Conservation (phyloP, 805 yeast species). For the Aciculoconidium aculeatum region DNA sequence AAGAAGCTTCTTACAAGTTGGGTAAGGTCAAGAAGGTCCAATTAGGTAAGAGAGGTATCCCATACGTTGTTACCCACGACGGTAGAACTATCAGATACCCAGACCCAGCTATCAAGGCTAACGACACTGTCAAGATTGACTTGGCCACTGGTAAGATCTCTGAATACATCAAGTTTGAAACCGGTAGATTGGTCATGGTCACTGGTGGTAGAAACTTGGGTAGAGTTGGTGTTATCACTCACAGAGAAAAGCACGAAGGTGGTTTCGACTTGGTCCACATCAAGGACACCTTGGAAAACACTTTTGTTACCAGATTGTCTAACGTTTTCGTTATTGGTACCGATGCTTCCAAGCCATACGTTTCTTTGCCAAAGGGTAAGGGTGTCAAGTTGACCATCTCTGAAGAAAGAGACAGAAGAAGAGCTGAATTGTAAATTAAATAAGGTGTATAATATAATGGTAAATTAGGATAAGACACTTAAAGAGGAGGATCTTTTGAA, state of each 20-base stretch:
- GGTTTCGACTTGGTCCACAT: constrained; percentile 97
- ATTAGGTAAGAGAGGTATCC: constrained; percentile 97
- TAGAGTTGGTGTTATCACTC: constrained; percentile 91
- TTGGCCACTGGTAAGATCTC: constrained; percentile 92
- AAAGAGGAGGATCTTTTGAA: too few relatives aligned
- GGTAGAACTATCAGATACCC: constrained; percentile 99
- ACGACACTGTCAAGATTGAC: constrained; percentile 97
- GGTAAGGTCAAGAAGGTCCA: constrained; percentile 98
- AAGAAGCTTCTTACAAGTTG: constrained; percentile 97
- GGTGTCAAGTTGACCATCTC: constrained; percentile 94
- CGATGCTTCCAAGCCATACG: constrained; percentile 89
- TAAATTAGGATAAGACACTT: too few relatives aligned
- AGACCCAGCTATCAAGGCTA: constrained; percentile 93
- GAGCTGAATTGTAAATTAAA: constrained; percentile 51
- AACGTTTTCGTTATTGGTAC: constrained; percentile 90
- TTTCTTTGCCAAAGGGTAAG: constrained; percentile 97
- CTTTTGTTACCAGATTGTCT: constrained; percentile 88
- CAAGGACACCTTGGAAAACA: constrained; percentile 91
- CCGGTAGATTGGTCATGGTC: constrained; percentile 84
- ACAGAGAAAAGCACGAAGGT: constrained; percentile 97
- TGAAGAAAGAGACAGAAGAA: constrained; percentile 98
- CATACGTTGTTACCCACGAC: constrained; percentile 98
- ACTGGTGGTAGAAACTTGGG: constrained; percentile 99
- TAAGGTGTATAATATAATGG: too few relatives aligned
- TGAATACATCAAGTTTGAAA: constrained; percentile 85